phyloP scores from a whole-genome alignment of 2,329 filamentous ascomycete genomes.

The Colletotrichum somersetense region DNA sequence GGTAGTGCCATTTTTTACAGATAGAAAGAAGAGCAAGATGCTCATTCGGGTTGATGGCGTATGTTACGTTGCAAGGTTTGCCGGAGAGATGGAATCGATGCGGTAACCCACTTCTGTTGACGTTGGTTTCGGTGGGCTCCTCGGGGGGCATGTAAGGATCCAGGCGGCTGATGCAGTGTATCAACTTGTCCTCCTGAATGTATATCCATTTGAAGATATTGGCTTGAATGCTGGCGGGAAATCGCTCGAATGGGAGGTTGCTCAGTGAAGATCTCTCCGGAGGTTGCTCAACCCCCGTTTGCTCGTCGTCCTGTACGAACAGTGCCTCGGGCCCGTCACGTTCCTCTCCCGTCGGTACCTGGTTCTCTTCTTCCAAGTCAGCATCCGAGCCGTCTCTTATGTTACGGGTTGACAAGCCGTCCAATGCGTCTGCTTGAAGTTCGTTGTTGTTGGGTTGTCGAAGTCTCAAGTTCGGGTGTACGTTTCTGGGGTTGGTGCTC shows the following conservation, averaged over 20 bases:
- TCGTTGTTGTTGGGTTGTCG: conserved; percentile 20
- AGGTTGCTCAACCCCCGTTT: not conserved
- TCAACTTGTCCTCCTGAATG: conserved; percentile 48
- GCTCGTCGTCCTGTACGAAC: conserved; percentile 18
- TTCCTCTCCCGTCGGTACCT: not conserved
- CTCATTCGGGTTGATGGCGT: conserved; percentile 51
- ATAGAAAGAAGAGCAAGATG: conserved; percentile 56
- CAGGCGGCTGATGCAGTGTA: conserved; percentile 61
- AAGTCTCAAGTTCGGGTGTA: conserved; percentile 50
- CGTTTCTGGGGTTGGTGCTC: conserved; percentile 34
- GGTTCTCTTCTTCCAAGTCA: not conserved
- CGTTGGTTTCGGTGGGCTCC: conserved; percentile 27
- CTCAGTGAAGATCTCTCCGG: not conserved
- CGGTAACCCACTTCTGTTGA: conserved; percentile 45
- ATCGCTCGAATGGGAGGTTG: conserved; percentile 47
- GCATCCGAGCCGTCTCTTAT: no score
- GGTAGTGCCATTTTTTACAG: conserved; percentile 54
- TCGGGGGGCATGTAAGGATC: conserved; percentile 51
- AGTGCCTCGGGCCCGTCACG: conserved; percentile 6
- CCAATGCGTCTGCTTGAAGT: not conserved
- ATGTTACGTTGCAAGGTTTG: conserved; percentile 49
- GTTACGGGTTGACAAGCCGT: not conserved
- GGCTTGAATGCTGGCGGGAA: conserved; percentile 49
- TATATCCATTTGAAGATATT: conserved; percentile 55
- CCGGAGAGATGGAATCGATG: conserved; percentile 57